phyloP scores from a whole-genome alignment of 441 rosid species.

The Syzygium syzygioides region DNA sequence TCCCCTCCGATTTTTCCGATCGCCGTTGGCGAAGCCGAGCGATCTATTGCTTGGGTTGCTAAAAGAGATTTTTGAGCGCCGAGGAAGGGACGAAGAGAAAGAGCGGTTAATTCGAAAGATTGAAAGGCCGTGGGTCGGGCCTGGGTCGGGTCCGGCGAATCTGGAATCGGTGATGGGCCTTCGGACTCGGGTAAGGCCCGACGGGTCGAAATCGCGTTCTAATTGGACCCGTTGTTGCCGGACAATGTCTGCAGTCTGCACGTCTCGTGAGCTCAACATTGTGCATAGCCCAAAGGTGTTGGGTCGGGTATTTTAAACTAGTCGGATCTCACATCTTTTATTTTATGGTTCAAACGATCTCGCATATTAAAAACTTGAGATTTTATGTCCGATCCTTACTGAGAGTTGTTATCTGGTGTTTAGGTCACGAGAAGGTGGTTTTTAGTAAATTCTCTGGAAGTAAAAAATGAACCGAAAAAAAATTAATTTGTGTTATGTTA shows the following conservation, averaged over 20 bases:
- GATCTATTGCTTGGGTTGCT: not conserved
- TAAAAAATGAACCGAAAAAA: not conserved
- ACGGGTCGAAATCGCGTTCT: not conserved
- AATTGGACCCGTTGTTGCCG: not conserved
- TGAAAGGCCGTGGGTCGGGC: not conserved
- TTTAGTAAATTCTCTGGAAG: not conserved
- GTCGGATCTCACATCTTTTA: too few species aligned
- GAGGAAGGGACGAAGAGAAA: not conserved
- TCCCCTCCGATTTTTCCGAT: not conserved
- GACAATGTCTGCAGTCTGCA: not conserved
- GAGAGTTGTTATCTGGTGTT: not conserved
- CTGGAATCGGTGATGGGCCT: not conserved
- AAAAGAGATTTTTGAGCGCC: not conserved
- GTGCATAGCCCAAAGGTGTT: too few species aligned
- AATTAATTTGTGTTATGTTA: not conserved
- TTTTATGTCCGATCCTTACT: not conserved
- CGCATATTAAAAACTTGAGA: too few species aligned
- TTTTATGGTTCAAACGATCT: too few species aligned
- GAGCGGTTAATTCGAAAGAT: not conserved
- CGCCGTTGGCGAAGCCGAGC: not conserved
- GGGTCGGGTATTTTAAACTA: too few species aligned
- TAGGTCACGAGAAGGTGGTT: not conserved
- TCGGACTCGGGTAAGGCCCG: not conserved
- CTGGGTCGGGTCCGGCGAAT: not conserved
- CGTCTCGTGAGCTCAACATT: too few species aligned